A percentile compares a stretch with the other conserved stretches of the same genome.
phyloP scores from a whole-genome alignment of 495 filamentous ascomycete genomes.

The Tuber calosporum region DNA sequence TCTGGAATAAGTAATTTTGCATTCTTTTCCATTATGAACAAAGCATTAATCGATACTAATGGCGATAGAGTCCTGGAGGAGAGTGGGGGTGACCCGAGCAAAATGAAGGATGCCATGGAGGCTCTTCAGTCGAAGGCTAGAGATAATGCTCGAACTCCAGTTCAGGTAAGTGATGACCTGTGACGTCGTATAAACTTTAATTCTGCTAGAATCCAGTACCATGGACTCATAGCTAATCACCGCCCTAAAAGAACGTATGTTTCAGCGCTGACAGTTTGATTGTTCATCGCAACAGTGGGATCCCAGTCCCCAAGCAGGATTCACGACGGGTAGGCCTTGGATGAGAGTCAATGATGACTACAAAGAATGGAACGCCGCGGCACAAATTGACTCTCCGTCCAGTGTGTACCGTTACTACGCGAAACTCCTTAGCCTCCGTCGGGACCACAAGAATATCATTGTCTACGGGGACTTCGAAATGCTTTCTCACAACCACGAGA shows the following conservation, averaged over 20 bases:
- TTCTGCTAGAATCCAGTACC: slow-evolving; percentile 1
- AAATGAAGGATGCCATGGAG: slow-evolving; percentile 37
- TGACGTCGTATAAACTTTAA: neutral
- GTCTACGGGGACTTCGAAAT: slow-evolving; percentile 54
- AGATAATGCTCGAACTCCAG: slow-evolving; percentile 53
- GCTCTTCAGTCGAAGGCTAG: slow-evolving; percentile 51
- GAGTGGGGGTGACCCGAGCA: slow-evolving; percentile 33
- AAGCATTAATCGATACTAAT: slow-evolving; percentile 16
- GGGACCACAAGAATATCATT: slow-evolving; percentile 51
- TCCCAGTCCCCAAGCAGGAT: slow-evolving; percentile 48
- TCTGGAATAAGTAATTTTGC: slow-evolving; percentile 49
- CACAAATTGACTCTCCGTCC: slow-evolving; percentile 46
- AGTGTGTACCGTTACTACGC: slow-evolving; percentile 53
- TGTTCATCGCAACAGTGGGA: slow-evolving; percentile 48
- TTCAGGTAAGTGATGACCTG: slow-evolving; percentile 22
- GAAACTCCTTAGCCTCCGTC: slow-evolving; percentile 50
- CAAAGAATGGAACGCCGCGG: slow-evolving; percentile 48
- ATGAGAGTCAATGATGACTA: slow-evolving; percentile 57
- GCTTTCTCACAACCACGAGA: slow-evolving; percentile 46
- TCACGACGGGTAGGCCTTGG: slow-evolving; percentile 54
- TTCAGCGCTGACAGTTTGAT: neutral
- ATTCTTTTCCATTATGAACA: neutral
- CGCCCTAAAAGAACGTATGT: neutral
- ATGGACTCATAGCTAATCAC: neutral
- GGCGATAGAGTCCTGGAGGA: slow-evolving; percentile 42